Conservation (phyloP, 345 rosid species). For the Camelina laxa region DNA sequence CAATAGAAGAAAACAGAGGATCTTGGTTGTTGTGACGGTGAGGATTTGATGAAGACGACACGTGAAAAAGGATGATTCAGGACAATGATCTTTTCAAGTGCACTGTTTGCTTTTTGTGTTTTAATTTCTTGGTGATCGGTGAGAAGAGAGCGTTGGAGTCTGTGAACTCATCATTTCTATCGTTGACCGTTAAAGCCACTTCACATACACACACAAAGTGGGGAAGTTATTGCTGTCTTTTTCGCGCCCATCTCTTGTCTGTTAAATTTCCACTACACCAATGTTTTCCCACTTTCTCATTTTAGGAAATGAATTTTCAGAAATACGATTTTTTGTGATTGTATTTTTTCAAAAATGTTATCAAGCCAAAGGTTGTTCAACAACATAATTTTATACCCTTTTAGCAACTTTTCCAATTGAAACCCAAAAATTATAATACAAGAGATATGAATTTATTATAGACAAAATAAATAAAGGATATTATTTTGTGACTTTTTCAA, state of each 20-base stretch:
- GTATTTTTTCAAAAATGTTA: too few species aligned
- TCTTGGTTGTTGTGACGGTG: conserved; percentile 44
- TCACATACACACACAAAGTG: conserved; percentile 21
- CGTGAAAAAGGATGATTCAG: conserved; percentile 43
- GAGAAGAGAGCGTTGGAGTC: conserved; percentile 37
- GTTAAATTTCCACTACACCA: conserved; percentile 20
- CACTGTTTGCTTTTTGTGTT: conserved; percentile 22
- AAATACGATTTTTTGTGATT: too few species aligned
- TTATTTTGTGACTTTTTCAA: neutral
- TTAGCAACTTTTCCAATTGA: neutral
- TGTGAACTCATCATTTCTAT: conserved; percentile 42
- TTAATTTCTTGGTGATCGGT: conserved; percentile 31
- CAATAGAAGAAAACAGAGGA: conserved; percentile 31
- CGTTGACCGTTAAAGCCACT: conserved; percentile 43
- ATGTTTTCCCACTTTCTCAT: conserved; percentile 15
- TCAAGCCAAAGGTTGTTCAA: too few species aligned
- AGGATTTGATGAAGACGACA: conserved; percentile 52
- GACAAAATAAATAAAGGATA: conserved; percentile 14
- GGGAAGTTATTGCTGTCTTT: conserved; percentile 41
- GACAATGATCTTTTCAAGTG: conserved; percentile 36
- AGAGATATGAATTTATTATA: neutral
- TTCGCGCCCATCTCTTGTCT: conserved; percentile 40
- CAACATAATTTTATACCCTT: too few species aligned
- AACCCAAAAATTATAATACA: neutral
- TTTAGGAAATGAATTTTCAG: too few species aligned